Percentiles rank a stretch among this genome's conserved stretches.
These are phyloP conservation scores for Exophiala spinifera DNA, from an alignment of 2,329 filamentous ascomycete genomes.

Conservation along the genomic window DNA sequence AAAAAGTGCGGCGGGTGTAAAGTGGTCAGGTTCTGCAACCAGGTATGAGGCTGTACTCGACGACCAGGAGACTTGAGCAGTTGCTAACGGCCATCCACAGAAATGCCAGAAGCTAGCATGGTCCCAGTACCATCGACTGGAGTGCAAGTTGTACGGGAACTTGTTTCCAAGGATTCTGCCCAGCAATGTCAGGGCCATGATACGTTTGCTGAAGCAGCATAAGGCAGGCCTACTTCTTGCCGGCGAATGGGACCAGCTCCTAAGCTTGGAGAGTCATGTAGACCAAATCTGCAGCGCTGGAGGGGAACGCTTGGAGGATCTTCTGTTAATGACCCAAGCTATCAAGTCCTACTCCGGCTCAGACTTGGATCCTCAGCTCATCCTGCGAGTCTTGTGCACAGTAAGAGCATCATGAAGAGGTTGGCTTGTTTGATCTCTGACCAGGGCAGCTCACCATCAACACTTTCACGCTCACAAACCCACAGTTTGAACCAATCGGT, in stretches of 20 bases:
- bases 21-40: conserved; percentile 58
- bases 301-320: conserved; percentile 45
- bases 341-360: conserved; percentile 52
- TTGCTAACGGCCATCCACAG: conserved; percentile 35
- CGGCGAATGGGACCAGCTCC: conserved; percentile 44
- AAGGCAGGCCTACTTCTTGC: conserved; percentile 37
- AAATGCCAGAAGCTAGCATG: conserved; percentile 59
- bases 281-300: conserved; percentile 45
- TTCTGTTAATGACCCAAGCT: conserved; percentile 53
- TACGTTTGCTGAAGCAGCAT: conserved; percentile 52
- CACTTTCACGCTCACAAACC: conserved; percentile 55
- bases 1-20: conserved; percentile 58
- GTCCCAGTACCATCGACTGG: conserved; percentile 57
- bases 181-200: conserved; percentile 53
- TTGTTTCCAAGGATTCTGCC: conserved; percentile 50
- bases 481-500: conserved; percentile 57
- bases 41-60: conserved; percentile 40
- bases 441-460: conserved; percentile 53
- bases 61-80: neutral
- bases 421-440: neutral
- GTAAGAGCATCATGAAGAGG: conserved; percentile 10
- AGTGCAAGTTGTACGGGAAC: conserved; percentile 54
- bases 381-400: conserved; percentile 41
- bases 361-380: conserved; percentile 42
- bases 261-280: conserved; percentile 48